Evolutionary conservation across 345 rosid genomes (phyloP).

Genomic region (Rubroshorea leprosula): DNA sequence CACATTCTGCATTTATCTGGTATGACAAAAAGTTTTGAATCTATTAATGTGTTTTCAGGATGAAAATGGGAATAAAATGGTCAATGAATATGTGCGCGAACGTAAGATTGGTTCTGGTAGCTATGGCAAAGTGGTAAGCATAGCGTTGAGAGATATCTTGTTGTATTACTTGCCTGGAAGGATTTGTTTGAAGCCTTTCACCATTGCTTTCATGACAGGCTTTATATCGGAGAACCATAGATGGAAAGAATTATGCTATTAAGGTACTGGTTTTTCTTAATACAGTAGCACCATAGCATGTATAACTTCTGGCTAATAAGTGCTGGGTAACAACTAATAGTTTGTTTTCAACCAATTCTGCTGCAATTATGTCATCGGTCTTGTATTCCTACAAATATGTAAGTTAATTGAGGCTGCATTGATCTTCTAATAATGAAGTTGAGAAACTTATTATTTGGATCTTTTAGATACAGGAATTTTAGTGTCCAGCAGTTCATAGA

Average conservation of each 20-base stretch:
- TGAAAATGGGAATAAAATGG: constrained; percentile 80
- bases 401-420: neutral
- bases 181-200: constrained; percentile 13
- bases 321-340: neutral
- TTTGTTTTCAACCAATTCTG: neutral
- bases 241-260: constrained; percentile 84
- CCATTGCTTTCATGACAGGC: constrained; percentile 40
- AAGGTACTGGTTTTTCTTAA: constrained; percentile 45
- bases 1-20: neutral
- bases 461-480: no score
- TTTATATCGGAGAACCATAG: constrained; percentile 65
- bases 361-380: no score
- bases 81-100: constrained; percentile 84
- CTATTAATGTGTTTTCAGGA: constrained; percentile 45
- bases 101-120: constrained; percentile 92
- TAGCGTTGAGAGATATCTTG: constrained; percentile 4
- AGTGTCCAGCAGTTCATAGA: no score
- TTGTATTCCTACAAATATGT: no score
- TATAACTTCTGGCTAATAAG: constrained; percentile 5
- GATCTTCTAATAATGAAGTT: neutral
- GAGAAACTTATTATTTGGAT: neutral
- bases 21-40: neutral
- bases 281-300: neutral
- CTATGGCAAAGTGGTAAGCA: constrained; percentile 99
- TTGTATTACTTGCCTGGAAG: constrained; percentile 4